A percentile compares a stretch with the other conserved stretches of the same genome.
Conservation (phyloP, 345 rosid species). For the Citrus hindsii region DNA sequence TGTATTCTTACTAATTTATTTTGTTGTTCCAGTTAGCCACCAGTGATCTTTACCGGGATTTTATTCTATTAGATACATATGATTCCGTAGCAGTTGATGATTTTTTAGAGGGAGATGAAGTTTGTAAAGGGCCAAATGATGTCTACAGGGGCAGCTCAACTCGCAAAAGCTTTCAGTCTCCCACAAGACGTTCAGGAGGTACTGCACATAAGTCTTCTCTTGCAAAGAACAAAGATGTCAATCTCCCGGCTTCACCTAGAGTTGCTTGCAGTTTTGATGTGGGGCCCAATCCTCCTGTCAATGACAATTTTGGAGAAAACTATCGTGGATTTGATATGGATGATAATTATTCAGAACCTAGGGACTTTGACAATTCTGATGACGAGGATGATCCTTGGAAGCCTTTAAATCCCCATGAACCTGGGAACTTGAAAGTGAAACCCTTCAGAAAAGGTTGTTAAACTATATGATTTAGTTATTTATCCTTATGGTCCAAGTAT, state of each 20-base stretch:
- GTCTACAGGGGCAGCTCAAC: conserved; percentile 38
- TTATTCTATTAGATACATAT: conserved; percentile 79
- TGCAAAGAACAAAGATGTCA: conserved; percentile 51
- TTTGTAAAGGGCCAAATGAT: conserved; percentile 41
- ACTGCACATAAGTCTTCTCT: conserved; percentile 50
- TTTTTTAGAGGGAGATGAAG: conserved; percentile 40
- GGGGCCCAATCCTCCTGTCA: conserved; percentile 28
- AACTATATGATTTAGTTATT: conserved; percentile 5
- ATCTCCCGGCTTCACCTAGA: conserved; percentile 38
- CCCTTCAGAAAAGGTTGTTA: conserved; percentile 75
- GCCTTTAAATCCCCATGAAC: conserved; percentile 89
- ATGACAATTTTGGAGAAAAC: conserved; percentile 32
- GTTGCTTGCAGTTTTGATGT: conserved; percentile 30
- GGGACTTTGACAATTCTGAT: conserved; percentile 54
- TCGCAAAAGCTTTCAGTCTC: conserved; percentile 57
- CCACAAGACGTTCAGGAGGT: conserved; percentile 57
- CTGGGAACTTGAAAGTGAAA: conserved; percentile 83
- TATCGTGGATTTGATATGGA: conserved; percentile 49
- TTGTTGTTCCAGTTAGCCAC: conserved; percentile 72
- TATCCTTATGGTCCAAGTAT: conserved; percentile 2
- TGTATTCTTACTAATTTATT: conserved; percentile 12
- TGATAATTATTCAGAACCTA: conserved; percentile 44
- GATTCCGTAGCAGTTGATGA: conserved; percentile 61
- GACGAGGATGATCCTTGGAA: conserved; percentile 86
- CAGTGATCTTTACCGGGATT: conserved; percentile 74